Base-by-base conservation (phyloP, 192 early-diverging fungal species). In the Coemansia sp. region DNA sequence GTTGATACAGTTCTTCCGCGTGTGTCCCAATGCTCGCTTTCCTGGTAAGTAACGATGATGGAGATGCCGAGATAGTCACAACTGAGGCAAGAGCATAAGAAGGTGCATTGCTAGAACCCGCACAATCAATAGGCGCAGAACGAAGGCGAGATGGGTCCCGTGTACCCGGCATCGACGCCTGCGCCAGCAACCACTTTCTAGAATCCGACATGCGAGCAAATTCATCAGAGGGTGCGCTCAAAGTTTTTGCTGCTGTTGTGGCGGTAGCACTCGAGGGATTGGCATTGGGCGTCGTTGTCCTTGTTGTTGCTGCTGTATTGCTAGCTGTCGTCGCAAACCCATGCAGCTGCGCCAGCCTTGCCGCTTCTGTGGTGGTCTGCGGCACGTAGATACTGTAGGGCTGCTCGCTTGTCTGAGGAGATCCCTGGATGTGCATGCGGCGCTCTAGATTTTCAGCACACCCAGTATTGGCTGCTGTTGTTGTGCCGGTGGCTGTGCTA, bases 391-490 rank as follows among this genome's bases (percentile, higher is more conserved):
- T 46, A 46, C 11, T 46, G 39, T 46, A 46, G 14, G 39, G 39
- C 39, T 17, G 39, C 39, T 46, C 39, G 25, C 27, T 17, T 10
- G 11, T 5, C 61, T 63, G 61, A 63, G 61, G 61, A 63, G 61
- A 63, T 63, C 61, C 51, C 39, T 27, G 51, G 27, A 17, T 33
- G 8, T 60, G 11, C 61, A 63, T 30, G 61, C 61, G 61, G 61
- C 27, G 27, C 39, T 53, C 50, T 23, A 36, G 11, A 60, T 39
- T 46, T 17, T 17, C 9, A 46, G 39, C 17, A 46, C 39, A 9
- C 39, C 39, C 39, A 46, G 39, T 17, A 14, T 14, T 36, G 14
- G 27, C 19, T 8, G 23, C 61, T 17, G 50, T 52, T n/a, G 61
- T 17, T n/a, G 22, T 7, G 21, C 25, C 57, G 20, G 57, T 21